Conservation (phyloP, 306 rosid genomes). For the Calophaca sinica region DNA sequence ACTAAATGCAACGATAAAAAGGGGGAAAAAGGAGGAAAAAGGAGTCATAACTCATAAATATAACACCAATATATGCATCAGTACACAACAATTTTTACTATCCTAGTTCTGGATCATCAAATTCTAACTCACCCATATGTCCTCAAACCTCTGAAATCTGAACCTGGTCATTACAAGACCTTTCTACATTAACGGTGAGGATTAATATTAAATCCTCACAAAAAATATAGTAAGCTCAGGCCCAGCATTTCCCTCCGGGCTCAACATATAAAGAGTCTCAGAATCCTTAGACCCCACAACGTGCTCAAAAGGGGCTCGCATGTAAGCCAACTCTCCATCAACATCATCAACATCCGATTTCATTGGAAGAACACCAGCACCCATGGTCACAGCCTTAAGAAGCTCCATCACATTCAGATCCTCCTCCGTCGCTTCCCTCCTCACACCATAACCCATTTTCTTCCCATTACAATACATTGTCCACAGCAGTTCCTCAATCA, state of each 20-base stretch:
- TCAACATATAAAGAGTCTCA: constrained; percentile 78
- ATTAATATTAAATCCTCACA: constrained; percentile 56
- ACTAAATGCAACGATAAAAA: background rate
- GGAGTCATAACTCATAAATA: background rate
- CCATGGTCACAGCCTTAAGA: constrained; percentile 77
- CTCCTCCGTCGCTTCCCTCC: constrained; percentile 69
- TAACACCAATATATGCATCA: background rate
- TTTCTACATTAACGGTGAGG: background rate
- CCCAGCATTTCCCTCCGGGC: constrained; percentile 74
- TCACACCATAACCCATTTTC: constrained; percentile 74
- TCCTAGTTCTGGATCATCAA: constrained; percentile 13
- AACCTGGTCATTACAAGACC: background rate
- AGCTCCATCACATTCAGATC: constrained; percentile 76
- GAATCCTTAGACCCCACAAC: constrained; percentile 80
- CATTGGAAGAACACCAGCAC: constrained; percentile 79
- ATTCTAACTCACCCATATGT: background rate
- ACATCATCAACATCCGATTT: constrained; percentile 54
- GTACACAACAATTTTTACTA: background rate
- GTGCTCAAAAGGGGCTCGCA: constrained; percentile 76
- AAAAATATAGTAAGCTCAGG: constrained; percentile 87
- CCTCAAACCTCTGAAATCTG: background rate
- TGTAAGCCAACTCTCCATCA: constrained; percentile 68
- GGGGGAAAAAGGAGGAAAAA: background rate
- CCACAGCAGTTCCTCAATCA: constrained; percentile 73
- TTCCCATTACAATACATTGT: constrained; percentile 85